phyloP scores from a whole-genome alignment of 2,329 filamentous ascomycete genomes.

The Leptographium wingfieldii region DNA sequence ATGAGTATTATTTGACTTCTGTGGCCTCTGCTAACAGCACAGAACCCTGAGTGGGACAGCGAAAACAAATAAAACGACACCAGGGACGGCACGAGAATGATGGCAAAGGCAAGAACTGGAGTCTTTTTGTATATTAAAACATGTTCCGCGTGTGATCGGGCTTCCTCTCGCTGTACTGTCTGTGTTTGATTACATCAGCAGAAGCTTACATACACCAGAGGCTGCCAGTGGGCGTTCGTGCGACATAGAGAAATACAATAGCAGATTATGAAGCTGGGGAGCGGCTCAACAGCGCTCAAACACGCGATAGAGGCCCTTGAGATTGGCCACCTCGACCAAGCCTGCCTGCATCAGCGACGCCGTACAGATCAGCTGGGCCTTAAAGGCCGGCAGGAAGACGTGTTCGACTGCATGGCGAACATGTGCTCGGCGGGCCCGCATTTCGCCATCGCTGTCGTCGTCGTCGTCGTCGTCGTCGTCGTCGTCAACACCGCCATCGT shows the following conservation, averaged over 20 bases:
- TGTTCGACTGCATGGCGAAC: slow-evolving; percentile 70
- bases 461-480: slow-evolving; percentile 1
- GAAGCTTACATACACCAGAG: no score
- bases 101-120: neutral
- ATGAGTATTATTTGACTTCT: neutral
- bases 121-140: neutral
- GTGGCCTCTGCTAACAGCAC: neutral
- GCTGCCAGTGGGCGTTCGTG: no score
- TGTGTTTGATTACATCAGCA: no score
- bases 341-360: slow-evolving; percentile 58
- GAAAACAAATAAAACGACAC: slow-evolving; percentile 27
- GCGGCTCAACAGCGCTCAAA: slow-evolving; percentile 74
- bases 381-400: slow-evolving; percentile 81
- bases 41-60: slow-evolving; percentile 44
- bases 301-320: slow-evolving; percentile 86
- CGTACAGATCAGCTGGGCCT: slow-evolving; percentile 71
- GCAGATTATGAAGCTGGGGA: no score
- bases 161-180: neutral
- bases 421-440: slow-evolving; percentile 51
- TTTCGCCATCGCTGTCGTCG: slow-evolving; percentile 30
- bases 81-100: neutral
- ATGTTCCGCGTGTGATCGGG: neutral
- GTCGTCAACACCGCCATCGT: neutral
- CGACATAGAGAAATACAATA: no score
- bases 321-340: slow-evolving; percentile 75